phyloP scores from a whole-genome alignment of 2,329 filamentous ascomycete genomes.

The Pestalotiopsis sp. region DNA sequence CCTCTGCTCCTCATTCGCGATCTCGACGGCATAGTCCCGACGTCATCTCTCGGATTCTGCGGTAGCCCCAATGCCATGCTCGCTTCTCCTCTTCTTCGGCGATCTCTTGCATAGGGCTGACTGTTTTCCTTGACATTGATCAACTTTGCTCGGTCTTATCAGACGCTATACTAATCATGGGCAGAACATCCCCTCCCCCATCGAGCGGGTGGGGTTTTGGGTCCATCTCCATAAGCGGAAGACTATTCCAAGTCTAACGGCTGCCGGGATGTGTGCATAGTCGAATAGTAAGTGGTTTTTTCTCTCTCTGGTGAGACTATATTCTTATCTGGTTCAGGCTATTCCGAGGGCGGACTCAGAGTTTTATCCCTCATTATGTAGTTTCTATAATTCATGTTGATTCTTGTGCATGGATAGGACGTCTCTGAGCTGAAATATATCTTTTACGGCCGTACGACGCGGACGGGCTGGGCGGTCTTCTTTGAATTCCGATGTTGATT shows the following conservation, averaged over 20 bases:
- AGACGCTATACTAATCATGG: background rate
- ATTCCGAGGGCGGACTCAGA: background rate
- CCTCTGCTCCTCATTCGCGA: background rate
- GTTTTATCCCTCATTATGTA: background rate
- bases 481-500: background rate
- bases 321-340: background rate
- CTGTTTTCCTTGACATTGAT: background rate
- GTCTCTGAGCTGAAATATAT: background rate
- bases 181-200: background rate
- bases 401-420: background rate
- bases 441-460: background rate
- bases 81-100: background rate
- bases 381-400: background rate
- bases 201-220: background rate
- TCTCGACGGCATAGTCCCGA: background rate
- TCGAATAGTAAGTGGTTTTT: background rate
- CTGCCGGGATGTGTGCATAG: background rate
- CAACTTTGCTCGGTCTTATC: background rate
- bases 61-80: background rate
- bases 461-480: background rate
- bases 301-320: background rate
- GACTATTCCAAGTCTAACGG: background rate
- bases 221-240: background rate
- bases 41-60: background rate
- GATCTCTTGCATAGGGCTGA: background rate